Conservation (phyloP, 2,329 filamentous ascomycete species). For the Thermochaetoides dissita region DNA sequence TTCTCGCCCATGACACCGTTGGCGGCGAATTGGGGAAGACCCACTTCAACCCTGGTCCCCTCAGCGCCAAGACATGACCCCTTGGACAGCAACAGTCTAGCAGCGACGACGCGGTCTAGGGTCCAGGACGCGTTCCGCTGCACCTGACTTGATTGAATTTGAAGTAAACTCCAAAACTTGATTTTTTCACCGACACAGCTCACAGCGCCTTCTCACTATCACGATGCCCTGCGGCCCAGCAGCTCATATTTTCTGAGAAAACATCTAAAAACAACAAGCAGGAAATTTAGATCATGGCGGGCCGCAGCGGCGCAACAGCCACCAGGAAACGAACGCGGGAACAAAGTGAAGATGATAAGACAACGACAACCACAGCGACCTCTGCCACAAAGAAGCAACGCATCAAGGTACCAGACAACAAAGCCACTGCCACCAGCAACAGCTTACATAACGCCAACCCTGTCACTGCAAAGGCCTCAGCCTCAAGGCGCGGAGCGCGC, state of each 20-base stretch:
- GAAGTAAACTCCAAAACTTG: too few relatives aligned
- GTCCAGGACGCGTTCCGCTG: too few relatives aligned
- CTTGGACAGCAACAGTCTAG: too few relatives aligned
- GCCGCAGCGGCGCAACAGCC: background rate
- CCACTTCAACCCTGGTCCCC: too few relatives aligned
- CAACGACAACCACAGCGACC: background rate
- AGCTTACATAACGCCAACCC: background rate
- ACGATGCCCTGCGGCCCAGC: too few relatives aligned
- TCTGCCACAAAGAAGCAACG: constrained; percentile 10
- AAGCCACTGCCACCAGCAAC: background rate
- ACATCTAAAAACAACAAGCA: background rate
- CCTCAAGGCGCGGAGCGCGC: background rate
- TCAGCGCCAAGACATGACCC: too few relatives aligned
- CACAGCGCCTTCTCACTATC: too few relatives aligned
- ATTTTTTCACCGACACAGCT: too few relatives aligned
- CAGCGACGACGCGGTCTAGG: too few relatives aligned
- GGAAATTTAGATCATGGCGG: background rate
- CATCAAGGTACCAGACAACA: background rate
- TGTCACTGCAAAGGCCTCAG: background rate
- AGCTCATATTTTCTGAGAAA: background rate
- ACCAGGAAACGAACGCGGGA: constrained; percentile 8
- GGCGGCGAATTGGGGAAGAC: too few relatives aligned
- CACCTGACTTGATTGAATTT: too few relatives aligned
- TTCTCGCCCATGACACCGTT: too few relatives aligned
- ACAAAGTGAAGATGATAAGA: constrained; percentile 10